These are phyloP conservation scores for Ascodesmis nigricans DNA, from an alignment of 495 filamentous ascomycete genomes.

Conservation along the genomic window DNA sequence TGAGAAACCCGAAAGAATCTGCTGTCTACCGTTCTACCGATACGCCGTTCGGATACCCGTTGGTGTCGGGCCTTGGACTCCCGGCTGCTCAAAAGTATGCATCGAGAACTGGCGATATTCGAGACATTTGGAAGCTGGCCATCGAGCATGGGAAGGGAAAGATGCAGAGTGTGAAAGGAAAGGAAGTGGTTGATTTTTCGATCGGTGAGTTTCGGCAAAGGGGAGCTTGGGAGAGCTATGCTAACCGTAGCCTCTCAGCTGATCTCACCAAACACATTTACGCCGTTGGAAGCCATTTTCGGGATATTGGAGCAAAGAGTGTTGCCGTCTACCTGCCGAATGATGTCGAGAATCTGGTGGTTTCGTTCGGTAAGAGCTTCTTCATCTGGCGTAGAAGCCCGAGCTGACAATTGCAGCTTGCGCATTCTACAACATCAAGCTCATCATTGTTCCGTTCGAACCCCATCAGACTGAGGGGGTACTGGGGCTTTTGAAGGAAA, in stretches of 20 bases:
- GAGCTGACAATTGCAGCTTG: conserved; percentile 30
- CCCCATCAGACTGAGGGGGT: conserved; percentile 35
- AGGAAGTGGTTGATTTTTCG: conserved; percentile 47
- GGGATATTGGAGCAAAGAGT: conserved; percentile 39
- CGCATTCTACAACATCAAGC: conserved; percentile 60
- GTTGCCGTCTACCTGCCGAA: conserved; percentile 87
- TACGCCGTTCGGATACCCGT: conserved; percentile 62
- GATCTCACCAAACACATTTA: conserved; percentile 70
- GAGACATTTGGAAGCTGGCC: conserved; percentile 76
- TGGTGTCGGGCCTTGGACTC: conserved; percentile 63
- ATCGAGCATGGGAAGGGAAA: conserved; percentile 40
- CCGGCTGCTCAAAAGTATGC: conserved; percentile 62
- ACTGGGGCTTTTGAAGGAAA: conserved; percentile 43
- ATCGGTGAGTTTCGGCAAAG: conserved; percentile 12
- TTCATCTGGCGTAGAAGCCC: neutral
- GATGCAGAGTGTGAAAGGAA: conserved; percentile 62
- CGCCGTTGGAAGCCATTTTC: conserved; percentile 55
- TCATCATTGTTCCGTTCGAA: conserved; percentile 69
- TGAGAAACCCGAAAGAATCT: conserved; percentile 67
- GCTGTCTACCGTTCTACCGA: conserved; percentile 59
- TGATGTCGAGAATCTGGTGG: conserved; percentile 62
- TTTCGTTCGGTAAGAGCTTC: conserved; percentile 37
- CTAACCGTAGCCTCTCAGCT: conserved; percentile 22
- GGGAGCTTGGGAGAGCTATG: too few species aligned
- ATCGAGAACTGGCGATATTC: conserved; percentile 61